Evolutionary conservation across 2,329 filamentous ascomycete genomes (phyloP).

Genomic region (Colletotrichum aenigma): DNA sequence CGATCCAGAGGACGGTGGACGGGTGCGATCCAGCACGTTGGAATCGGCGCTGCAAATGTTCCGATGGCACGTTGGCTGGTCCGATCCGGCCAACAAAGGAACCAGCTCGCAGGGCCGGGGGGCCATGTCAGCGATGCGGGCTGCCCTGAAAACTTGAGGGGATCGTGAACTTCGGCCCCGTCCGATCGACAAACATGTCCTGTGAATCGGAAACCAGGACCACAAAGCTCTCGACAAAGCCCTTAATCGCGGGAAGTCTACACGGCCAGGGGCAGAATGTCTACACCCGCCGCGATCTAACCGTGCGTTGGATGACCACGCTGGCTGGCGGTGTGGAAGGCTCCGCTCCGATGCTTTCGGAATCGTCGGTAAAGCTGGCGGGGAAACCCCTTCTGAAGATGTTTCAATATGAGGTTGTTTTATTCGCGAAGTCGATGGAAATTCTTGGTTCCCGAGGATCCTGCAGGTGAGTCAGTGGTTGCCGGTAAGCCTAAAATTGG

Average conservation of each 20-base stretch:
- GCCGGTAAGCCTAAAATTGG: neutral
- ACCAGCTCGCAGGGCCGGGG: conserved; percentile 1
- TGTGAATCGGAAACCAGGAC: conserved; percentile 11
- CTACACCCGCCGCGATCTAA: neutral
- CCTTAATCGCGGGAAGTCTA: neutral
- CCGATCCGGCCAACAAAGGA: conserved; percentile 11
- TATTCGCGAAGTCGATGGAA: neutral
- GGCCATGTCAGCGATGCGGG: conserved; percentile 4
- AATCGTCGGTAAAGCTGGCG: neutral
- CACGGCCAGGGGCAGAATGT: neutral
- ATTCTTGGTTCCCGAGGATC: neutral
- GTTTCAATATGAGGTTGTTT: neutral
- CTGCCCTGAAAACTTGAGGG: conserved; percentile 1
- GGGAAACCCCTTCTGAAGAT: neutral
- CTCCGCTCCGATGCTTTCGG: neutral
- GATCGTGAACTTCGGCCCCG: conserved; percentile 14
- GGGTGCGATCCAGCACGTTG: neutral
- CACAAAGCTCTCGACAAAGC: neutral
- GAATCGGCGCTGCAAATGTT: conserved; percentile 10
- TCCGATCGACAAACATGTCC: conserved; percentile 6
- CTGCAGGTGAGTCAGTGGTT: neutral
- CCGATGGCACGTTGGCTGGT: conserved; percentile 12
- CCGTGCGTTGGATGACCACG: neutral
- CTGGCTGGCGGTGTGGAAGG: neutral
- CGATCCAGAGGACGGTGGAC: conserved; percentile 1